These are phyloP conservation scores for Platanthera zijinensis DNA, from an alignment of 106 monocot species.

Conservation along the genomic window DNA sequence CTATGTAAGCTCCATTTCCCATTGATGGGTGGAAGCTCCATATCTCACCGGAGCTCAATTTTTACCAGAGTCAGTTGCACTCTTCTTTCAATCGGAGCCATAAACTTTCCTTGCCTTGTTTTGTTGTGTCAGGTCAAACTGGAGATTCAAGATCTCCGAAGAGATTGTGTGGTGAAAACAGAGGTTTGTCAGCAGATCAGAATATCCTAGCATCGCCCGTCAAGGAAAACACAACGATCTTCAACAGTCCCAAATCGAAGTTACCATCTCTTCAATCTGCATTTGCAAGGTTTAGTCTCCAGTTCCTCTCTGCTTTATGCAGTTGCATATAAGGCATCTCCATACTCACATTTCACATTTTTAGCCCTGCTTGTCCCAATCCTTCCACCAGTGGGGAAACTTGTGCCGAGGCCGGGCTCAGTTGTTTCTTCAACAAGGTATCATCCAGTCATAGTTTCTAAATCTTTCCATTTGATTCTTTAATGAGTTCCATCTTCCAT, in stretches of 20 bases:
- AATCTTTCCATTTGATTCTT: neutral
- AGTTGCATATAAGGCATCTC: neutral
- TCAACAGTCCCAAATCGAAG: slow-evolving; percentile 51
- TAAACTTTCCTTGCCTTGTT: neutral
- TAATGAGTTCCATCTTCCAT: neutral
- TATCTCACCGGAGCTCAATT: too few relatives aligned
- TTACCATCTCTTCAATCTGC: slow-evolving; percentile 78
- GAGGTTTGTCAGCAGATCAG: slow-evolving; percentile 44
- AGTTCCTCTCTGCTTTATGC: slow-evolving; percentile 6
- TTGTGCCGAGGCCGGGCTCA: slow-evolving; percentile 69
- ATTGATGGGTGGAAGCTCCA: too few relatives aligned
- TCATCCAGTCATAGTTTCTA: neutral
- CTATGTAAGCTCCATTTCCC: too few relatives aligned
- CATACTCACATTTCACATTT: slow-evolving; percentile 4
- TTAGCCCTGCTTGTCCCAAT: slow-evolving; percentile 75
- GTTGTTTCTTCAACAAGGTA: slow-evolving; percentile 83
- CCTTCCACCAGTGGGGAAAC: slow-evolving; percentile 72
- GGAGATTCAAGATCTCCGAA: slow-evolving; percentile 62
- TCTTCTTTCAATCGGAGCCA: too few relatives aligned
- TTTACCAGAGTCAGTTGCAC: too few relatives aligned
- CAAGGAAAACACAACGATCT: slow-evolving; percentile 40
- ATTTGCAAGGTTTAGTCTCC: slow-evolving; percentile 73
- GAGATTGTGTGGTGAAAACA: slow-evolving; percentile 37
- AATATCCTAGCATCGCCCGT: slow-evolving; percentile 62
- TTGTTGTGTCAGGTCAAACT: slow-evolving; percentile 3